Evolutionary conservation across 2,329 filamentous ascomycete genomes (phyloP).

Genomic region (Colletotrichum sp.): DNA sequence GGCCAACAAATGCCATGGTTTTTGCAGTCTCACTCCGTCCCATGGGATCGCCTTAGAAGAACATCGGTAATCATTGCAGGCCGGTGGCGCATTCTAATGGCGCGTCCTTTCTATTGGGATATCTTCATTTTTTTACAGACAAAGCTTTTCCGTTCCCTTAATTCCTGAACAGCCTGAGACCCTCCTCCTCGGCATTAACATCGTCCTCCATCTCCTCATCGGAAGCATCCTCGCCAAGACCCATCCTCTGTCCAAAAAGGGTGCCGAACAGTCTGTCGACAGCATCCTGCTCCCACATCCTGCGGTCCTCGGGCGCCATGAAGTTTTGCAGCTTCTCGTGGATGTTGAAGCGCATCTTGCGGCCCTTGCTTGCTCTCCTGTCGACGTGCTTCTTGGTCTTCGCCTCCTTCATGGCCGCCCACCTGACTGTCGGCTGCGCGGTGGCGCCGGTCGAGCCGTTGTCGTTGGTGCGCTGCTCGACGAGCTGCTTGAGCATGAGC

Average conservation of each 20-base stretch:
- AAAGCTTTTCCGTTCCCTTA: conserved; percentile 21
- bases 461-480: conserved; percentile 84
- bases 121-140: conserved; percentile 4
- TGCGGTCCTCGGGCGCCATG: conserved; percentile 88
- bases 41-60: background rate
- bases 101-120: conserved; percentile 1
- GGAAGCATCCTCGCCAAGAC: conserved; percentile 57
- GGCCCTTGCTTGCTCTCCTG: conserved; percentile 91
- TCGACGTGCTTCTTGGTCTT: conserved; percentile 87
- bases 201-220: conserved; percentile 54
- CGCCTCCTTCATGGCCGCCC: conserved; percentile 73
- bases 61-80: background rate
- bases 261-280: conserved; percentile 79
- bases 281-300: conserved; percentile 79
- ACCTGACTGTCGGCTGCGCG: conserved; percentile 59
- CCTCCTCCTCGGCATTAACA: conserved; percentile 57
- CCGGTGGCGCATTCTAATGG: background rate
- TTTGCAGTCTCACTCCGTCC: background rate
- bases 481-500: conserved; percentile 86
- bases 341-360: conserved; percentile 92
- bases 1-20: background rate
- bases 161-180: conserved; percentile 57
- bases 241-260: conserved; percentile 72
- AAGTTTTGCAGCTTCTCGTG: conserved; percentile 98
- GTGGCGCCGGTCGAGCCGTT: conserved; percentile 45